Base-by-base conservation (phyloP, 495 filamentous ascomycete species). In the Tuber indicum region DNA sequence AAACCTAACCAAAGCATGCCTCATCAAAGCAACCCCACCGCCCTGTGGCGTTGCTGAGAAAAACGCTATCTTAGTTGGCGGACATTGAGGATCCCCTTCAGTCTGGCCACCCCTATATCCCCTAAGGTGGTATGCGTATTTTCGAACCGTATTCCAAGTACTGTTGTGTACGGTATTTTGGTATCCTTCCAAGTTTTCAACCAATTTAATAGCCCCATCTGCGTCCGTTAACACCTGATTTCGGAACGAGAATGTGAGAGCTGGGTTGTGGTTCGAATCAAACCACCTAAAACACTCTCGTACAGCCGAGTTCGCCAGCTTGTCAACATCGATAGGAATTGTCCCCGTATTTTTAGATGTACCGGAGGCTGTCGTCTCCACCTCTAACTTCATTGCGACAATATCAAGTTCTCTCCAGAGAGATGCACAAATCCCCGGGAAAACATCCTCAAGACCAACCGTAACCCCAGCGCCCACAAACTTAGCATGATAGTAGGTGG, bases 11-110 rank as follows among this genome's bases (percentile, higher is more conserved):
- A 96, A 86, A 21, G 94, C 92, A 85, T 96, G 94, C 70, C 93
- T 87, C 94, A 97, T 97, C 47, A 96, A 86, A 16, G 93, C 92
- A n/a, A 97, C 93, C 32, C 93, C 94, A 75, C 94, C 94, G 39
- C 94, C 93, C 82, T 96, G 92, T 1, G 93, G 93, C 0, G 94
- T 96, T 62, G 90, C 89, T 80, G 91, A 93, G 87, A 96, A 96
- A 86, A 94, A 96, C 0, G 93, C 93, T 81, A 96, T 88, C 81
- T 91, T 92, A 71, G 90, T 86, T 3, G 49, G 23, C 6, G n/a
- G 49, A 58, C 49, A 9, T 23, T 58, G 49, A 58, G 7, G 49
- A 10, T 21, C 49, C n/a, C 23, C 23, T 23, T 26, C 10, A 23
- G 49, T 10, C 49, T 12, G 49, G 23, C 49, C 49, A 58, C 12